Percentiles rank a stretch among this genome's conserved stretches.
Evolutionary conservation across 2,329 filamentous ascomycete species (phyloP).

Genomic region (Alternaria postmessia): DNA sequence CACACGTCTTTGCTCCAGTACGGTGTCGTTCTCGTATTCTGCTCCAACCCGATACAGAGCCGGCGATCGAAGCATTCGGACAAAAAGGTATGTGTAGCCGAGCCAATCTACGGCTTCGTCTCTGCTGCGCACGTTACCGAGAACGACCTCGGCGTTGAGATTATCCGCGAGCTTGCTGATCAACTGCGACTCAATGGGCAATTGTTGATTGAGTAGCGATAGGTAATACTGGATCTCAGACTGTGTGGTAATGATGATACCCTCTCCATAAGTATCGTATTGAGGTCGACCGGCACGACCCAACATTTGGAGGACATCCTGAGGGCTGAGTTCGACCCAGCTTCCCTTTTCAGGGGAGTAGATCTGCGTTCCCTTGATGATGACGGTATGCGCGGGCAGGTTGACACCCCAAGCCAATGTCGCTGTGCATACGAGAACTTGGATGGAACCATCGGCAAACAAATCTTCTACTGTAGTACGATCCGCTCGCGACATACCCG

Average conservation of each 20-base stretch:
- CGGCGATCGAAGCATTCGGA: conserved; percentile 95
- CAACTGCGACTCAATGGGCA: conserved; percentile 97
- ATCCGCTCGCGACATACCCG: conserved; percentile 95
- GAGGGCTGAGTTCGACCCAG: conserved; percentile 96
- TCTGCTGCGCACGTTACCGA: conserved; percentile 88
- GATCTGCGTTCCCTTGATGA: conserved; percentile 98
- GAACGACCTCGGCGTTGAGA: conserved; percentile 92
- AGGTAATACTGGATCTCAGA: conserved; percentile 96
- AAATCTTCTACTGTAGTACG: conserved; percentile 94
- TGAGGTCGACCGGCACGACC: conserved; percentile 96
- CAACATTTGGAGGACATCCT: conserved; percentile 98
- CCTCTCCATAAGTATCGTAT: conserved; percentile 96
- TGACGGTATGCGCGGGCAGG: conserved; percentile 94
- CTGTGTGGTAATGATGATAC: conserved; percentile 98
- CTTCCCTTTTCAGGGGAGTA: conserved; percentile 99
- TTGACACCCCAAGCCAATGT: conserved; percentile 99
- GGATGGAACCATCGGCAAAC: conserved; percentile 88
- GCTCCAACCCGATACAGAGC: conserved; percentile 94
- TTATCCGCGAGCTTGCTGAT: conserved; percentile 94
- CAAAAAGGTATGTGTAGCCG: conserved; percentile 96
- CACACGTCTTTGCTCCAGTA: conserved; percentile 95
- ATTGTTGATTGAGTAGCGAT: conserved; percentile 93
- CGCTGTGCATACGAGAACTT: conserved; percentile 95
- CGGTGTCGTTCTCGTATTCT: conserved; percentile 92
- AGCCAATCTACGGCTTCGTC: conserved; percentile 99